Evolutionary conservation across 257 asterid species (phyloP).

Genomic region (Paraleonurus japonicus): DNA sequence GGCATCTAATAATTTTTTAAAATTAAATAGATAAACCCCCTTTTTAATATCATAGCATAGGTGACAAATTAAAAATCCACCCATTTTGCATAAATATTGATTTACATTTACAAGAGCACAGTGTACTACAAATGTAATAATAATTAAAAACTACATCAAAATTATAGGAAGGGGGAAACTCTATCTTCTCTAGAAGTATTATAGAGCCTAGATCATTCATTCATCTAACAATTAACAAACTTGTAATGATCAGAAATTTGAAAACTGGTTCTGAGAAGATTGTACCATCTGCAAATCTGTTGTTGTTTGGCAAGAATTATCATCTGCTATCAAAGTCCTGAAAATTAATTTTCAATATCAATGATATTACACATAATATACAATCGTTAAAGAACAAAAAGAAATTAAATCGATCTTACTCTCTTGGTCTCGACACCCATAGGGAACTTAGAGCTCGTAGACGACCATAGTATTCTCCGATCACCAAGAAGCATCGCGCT

Average conservation of each 20-base stretch:
- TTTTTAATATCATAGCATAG: not conserved
- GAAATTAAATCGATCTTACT: conserved; percentile 45
- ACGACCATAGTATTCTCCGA: conserved; percentile 88
- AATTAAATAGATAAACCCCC: not conserved
- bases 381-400: not conserved
- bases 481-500: conserved; percentile 75
- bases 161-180: conserved; percentile 8
- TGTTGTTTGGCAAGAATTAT: conserved; percentile 67
- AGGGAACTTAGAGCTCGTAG: conserved; percentile 86
- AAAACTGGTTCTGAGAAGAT: conserved; percentile 67
- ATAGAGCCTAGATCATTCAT: conserved; percentile 24
- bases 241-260: conserved; percentile 49
- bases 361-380: too few relatives aligned
- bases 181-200: conserved; percentile 32
- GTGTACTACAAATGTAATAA: conserved; percentile 14
- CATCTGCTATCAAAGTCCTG: conserved; percentile 63
- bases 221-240: conserved; percentile 25
- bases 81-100: conserved; percentile 30
- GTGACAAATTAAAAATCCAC: not conserved
- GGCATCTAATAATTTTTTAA: too few relatives aligned
- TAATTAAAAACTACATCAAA: conserved; percentile 32
- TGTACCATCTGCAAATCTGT: conserved; percentile 72
- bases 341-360: conserved; percentile 7
- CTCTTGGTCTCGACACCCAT: conserved; percentile 92
- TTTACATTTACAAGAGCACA: conserved; percentile 44